Percentiles rank a stretch among this genome's conserved stretches.
phyloP scores from a whole-genome alignment of 2,329 filamentous ascomycete genomes.

The Monilinia aucupariae region DNA sequence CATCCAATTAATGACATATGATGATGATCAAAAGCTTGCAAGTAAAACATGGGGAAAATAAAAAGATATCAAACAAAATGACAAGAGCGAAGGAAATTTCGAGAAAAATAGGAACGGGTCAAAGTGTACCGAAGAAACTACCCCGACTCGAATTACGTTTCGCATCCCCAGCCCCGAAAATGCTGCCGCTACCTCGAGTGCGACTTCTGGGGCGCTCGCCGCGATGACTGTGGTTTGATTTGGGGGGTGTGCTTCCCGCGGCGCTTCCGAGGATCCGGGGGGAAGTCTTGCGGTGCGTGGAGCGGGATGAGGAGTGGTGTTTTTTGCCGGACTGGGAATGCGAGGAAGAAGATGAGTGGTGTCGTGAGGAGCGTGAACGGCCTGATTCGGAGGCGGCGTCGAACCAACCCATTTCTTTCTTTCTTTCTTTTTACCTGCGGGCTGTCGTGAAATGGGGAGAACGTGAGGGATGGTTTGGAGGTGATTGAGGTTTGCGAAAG shows the following conservation, averaged over 20 bases:
- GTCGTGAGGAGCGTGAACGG: slow-evolving; percentile 24
- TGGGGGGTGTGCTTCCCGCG: slow-evolving; percentile 5
- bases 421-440: slow-evolving; percentile 23
- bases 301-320: slow-evolving; percentile 20
- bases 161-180: slow-evolving; percentile 41
- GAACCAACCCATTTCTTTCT: slow-evolving; percentile 40
- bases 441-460: background rate
- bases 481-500: background rate
- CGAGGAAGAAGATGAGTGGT: slow-evolving; percentile 25
- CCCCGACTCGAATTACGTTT: slow-evolving; percentile 40
- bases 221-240: slow-evolving; percentile 17
- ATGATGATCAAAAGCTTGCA: too few relatives aligned
- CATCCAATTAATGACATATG: background rate
- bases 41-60: background rate
- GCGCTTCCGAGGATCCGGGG: slow-evolving; percentile 4
- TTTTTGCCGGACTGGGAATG: slow-evolving; percentile 29
- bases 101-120: too few relatives aligned
- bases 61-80: too few relatives aligned
- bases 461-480: background rate
- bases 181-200: slow-evolving; percentile 33
- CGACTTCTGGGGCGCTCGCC: slow-evolving; percentile 26
- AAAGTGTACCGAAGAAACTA: slow-evolving; percentile 38
- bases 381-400: slow-evolving; percentile 38
- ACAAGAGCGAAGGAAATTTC: too few relatives aligned
- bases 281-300: slow-evolving; percentile 8